Evolutionary conservation across 345 rosid genomes (phyloP).

Genomic region (Eucalyptus curtisii): DNA sequence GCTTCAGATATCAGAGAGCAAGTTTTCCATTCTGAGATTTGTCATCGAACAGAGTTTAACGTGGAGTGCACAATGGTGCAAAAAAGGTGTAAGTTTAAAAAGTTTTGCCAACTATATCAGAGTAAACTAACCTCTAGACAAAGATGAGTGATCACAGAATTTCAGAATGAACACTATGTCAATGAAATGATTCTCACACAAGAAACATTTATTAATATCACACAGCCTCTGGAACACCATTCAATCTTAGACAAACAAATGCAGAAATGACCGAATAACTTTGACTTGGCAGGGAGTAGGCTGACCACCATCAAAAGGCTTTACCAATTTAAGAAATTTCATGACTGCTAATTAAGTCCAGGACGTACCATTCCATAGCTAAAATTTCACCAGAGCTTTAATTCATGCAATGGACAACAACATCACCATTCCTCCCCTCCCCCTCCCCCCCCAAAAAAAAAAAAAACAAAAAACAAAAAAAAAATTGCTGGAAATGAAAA

Average conservation of each 20-base stretch:
- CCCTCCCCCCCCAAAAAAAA: too few relatives aligned
- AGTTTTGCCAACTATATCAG: background rate
- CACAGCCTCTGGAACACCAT: background rate
- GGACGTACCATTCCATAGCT: background rate
- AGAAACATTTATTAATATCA: background rate
- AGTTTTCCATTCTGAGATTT: background rate
- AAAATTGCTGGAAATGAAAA: background rate
- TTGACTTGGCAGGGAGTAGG: background rate
- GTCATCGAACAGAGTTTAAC: background rate
- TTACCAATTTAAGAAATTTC: background rate
- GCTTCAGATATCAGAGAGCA: background rate
- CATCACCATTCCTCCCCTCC: background rate
- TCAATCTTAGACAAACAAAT: background rate
- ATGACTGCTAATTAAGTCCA: background rate
- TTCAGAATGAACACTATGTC: background rate
- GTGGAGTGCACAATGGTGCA: background rate
- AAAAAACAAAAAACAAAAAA: background rate
- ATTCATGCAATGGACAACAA: background rate
- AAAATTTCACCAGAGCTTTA: background rate
- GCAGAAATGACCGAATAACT: background rate
- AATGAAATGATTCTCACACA: background rate
- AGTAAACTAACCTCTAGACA: background rate
- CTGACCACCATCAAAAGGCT: background rate
- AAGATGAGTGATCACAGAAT: background rate
- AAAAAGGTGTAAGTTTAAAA: background rate